Evolutionary conservation across 352 stramenopile species (phyloP).

Genomic region (Phytophthora sojae): DNA sequence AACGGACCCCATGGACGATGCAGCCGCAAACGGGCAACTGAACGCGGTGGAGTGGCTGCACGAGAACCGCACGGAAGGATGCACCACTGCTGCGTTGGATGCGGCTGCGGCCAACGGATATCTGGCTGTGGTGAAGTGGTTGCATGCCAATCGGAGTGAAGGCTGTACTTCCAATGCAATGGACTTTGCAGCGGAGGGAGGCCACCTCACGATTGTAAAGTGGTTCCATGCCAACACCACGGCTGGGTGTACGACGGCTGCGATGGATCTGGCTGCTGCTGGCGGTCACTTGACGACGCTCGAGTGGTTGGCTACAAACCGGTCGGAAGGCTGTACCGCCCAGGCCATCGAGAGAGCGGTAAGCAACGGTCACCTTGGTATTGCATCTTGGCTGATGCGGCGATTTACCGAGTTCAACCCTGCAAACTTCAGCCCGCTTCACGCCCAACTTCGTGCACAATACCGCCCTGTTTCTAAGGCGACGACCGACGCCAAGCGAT

Average conservation of each 20-base stretch:
- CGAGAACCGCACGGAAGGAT: not conserved
- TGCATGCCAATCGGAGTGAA: slow-evolving; percentile 3
- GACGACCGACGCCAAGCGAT: too few relatives aligned
- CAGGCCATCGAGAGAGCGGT: slow-evolving; percentile 4
- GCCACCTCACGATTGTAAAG: slow-evolving; percentile 3
- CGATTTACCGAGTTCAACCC: not conserved
- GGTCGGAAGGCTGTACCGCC: slow-evolving; percentile 1
- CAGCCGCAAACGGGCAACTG: slow-evolving; percentile 9
- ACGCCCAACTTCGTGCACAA: too few relatives aligned
- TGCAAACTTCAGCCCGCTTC: not conserved
- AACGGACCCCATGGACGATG: slow-evolving; percentile 13
- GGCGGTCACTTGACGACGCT: slow-evolving; percentile 2
- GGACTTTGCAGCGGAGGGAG: slow-evolving; percentile 5
- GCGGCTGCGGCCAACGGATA: slow-evolving; percentile 7
- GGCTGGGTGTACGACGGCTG: not conserved
- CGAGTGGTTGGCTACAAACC: slow-evolving; percentile 7
- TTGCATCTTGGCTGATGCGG: slow-evolving; percentile 2
- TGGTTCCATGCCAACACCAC: slow-evolving; percentile 7
- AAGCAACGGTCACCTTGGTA: not conserved
- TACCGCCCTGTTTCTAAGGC: too few relatives aligned
- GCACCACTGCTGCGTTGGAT: slow-evolving; percentile 3
- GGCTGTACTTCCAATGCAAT: not conserved
- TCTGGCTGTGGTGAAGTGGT: slow-evolving; percentile 4
- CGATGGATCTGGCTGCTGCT: slow-evolving; percentile 8
- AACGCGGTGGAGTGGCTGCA: slow-evolving; percentile 10